phyloP scores from a whole-genome alignment of 2,329 filamentous ascomycete species.

The Xylaria sp. region DNA sequence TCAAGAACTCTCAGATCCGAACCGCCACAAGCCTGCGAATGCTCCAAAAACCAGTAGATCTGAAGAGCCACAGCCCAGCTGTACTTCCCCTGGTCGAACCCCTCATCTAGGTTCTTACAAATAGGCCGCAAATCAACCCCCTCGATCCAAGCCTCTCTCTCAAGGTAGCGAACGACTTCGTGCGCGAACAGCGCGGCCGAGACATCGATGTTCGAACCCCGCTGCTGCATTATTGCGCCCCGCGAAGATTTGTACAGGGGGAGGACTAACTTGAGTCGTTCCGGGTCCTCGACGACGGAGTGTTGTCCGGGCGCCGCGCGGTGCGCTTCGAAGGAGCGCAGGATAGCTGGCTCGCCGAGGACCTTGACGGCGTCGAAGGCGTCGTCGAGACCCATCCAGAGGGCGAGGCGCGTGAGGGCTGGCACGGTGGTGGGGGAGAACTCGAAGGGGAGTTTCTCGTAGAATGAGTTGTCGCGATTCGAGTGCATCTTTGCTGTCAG shows the following conservation, averaged over 20 bases:
- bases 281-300: constrained; percentile 5
- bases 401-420: not conserved
- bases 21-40: not conserved
- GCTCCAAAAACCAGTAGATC: constrained; percentile 33
- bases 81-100: not conserved
- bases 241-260: constrained; percentile 20
- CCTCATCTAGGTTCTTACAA: not conserved
- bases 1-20: too few species aligned
- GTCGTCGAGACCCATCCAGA: constrained; percentile 16
- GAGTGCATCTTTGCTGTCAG: too few species aligned
- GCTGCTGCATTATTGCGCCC: not conserved
- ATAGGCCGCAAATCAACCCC: constrained; percentile 13
- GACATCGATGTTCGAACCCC: not conserved
- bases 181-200: constrained; percentile 29
- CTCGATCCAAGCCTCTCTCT: not conserved
- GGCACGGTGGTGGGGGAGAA: not conserved
- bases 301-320: not conserved
- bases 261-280: not conserved
- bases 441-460: not conserved
- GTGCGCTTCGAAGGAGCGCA: constrained; percentile 5
- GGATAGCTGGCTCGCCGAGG: not conserved
- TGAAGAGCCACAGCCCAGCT: constrained; percentile 28
- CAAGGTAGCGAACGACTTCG: constrained; percentile 19
- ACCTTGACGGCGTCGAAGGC: not conserved
- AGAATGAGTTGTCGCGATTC: too few species aligned